Base-by-base conservation (phyloP, 495 filamentous ascomycete genomes). In the Darksidea phi region DNA sequence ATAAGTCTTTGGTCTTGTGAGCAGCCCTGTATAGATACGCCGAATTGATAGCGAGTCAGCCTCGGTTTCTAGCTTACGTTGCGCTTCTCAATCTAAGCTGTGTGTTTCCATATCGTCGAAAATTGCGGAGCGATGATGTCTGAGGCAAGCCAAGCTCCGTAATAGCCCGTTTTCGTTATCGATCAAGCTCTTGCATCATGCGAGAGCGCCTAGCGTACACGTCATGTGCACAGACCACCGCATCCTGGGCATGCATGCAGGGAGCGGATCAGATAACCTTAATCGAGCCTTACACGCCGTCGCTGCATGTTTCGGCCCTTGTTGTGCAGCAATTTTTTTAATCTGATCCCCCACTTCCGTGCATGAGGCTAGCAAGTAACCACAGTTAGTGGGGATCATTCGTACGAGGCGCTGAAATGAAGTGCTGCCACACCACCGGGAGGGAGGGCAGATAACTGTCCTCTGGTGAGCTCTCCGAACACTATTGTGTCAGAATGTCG, bases 221-320 rank as follows among this genome's bases (percentile, higher is more conserved):
- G 41, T 43, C 41, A 15, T 43, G 15, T 26, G 20, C 23, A 15
- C 42, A 11, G 4, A 20, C 42, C 4, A 28, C 13, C 32, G 17
- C 5, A 48, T 20, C 36, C 41, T 13, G 8, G 36, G 6, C 34
- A 41, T n/a, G 8, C 26, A 59, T 42, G 57, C 57, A 52, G 57
- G 57, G 34, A 18, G 57, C 48, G 57, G 57, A 59, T 59, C 57
- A 45, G 57, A 59, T 59, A 59, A 59, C 57, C 36, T 50, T 43
- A 46, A 28, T 45, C 24, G 18, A 6, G 36, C 45, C 45, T 17
- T 51, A 13, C 26, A 10, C 15, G 38, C 54, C 23, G 23, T 41
- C 25, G 28, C 36, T 34, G 51, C 17, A 42, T 43, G 6, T 20
- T 20, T 43, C 15, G 5, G 41, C 13, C 41, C 6, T 43, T 43